These are phyloP conservation scores for Martiniozyma asiatica DNA, from an alignment of 1,139 yeast species.

Conservation along the genomic window DNA sequence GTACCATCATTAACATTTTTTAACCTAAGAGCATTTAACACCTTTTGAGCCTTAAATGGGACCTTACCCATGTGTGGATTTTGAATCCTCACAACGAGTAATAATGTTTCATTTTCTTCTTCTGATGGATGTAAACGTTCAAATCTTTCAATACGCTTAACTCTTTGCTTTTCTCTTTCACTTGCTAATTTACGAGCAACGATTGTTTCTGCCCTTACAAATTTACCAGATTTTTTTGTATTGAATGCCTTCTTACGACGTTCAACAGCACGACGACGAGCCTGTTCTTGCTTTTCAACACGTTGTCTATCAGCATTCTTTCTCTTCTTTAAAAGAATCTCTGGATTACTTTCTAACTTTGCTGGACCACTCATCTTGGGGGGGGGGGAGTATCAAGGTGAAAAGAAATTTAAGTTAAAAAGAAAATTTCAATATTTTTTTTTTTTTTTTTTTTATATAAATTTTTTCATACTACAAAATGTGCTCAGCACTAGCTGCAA, in stretches of 20 bases:
- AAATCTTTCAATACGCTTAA: slow-evolving; percentile 44
- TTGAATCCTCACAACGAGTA: slow-evolving; percentile 52
- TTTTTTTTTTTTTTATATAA: not conserved
- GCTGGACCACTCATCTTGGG: slow-evolving; percentile 6
- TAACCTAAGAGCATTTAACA: slow-evolving; percentile 48
- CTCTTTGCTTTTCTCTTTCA: slow-evolving; percentile 55
- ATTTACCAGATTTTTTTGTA: slow-evolving; percentile 31
- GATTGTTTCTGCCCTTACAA: slow-evolving; percentile 62
- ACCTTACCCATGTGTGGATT: slow-evolving; percentile 55
- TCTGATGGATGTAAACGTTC: slow-evolving; percentile 22
- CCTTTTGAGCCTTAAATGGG: slow-evolving; percentile 53
- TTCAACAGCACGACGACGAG: slow-evolving; percentile 27
- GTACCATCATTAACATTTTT: slow-evolving; percentile 54
- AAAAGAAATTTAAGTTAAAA: slow-evolving; percentile 1
- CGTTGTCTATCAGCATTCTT: slow-evolving; percentile 65
- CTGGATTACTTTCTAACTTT: slow-evolving; percentile 54
- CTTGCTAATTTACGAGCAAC: slow-evolving; percentile 54
- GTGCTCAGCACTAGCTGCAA: no score
- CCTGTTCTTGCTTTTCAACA: slow-evolving; percentile 30
- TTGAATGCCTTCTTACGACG: slow-evolving; percentile 28
- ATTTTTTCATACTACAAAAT: no score
- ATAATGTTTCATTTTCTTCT: slow-evolving; percentile 35
- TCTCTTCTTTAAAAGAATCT: slow-evolving; percentile 62
- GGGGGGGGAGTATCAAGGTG: no score
- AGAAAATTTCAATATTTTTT: slow-evolving; percentile 1